phyloP scores from a whole-genome alignment of 2,329 filamentous ascomycete genomes.

The Aspergillus hiratsukae region DNA sequence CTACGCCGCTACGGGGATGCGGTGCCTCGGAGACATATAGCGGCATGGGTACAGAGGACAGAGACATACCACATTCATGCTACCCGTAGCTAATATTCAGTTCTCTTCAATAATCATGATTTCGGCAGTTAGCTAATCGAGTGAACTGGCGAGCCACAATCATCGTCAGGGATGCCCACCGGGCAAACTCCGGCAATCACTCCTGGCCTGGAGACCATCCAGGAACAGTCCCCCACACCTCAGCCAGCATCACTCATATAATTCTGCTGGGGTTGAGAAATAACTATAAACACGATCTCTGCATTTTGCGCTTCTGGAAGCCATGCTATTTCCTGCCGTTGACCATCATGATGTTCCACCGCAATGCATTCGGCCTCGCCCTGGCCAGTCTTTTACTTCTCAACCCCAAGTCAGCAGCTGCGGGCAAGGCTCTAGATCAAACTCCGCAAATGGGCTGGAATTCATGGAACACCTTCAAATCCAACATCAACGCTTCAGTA shows the following conservation, averaged over 20 bases:
- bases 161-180: no score
- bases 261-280: neutral
- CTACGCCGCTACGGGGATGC: no score
- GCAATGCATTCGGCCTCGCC: neutral
- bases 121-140: no score
- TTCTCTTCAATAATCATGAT: no score
- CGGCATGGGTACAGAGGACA: no score
- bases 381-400: neutral
- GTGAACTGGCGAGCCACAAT: no score
- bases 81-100: no score
- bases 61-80: no score
- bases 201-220: neutral
- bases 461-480: conserved; percentile 9
- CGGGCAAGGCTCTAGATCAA: neutral
- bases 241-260: no score
- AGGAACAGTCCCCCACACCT: no score
- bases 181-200: neutral
- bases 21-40: no score
- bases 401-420: neutral
- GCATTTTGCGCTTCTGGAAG: neutral
- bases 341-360: neutral
- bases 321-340: neutral
- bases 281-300: neutral
- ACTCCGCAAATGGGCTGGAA: conserved; percentile 6
- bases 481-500: conserved; percentile 1